Base-by-base conservation (phyloP, 768 basidiomycete species). In the Hydnomerulius pinastri region DNA sequence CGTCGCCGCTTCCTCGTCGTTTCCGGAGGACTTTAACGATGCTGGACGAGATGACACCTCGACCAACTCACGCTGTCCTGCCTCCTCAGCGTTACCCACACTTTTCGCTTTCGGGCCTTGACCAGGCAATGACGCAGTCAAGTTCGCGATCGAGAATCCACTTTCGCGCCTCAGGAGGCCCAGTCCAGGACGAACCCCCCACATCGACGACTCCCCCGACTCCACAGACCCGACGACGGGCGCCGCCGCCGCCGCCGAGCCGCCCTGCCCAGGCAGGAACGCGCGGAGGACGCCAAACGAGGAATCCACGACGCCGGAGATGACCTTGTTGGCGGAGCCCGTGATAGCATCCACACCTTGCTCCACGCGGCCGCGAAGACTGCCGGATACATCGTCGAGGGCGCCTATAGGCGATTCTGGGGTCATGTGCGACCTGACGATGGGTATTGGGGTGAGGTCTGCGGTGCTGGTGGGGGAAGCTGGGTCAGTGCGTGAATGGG, bases 271-370 rank as follows among this genome's bases (percentile, higher is more conserved):
- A 0, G 80, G 92, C 46, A 95, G 76, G 36, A 94, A 73, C 4
- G 90, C 85, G 15, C 90, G 80, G 13, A 97, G 74, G 55, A 93
- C 89, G 15, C 90, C 89, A 68, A 95, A 93, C 2, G 90, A 91
- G 0, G 91, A 83, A 64, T 96, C 93, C 41, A 96, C 87, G 45
- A 97, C 92, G 20, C 90, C 93, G 5, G 79, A 85, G 44, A 92
- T 70, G 40, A 87, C 82, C 49, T 85, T 82, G 65, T 82, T 85
- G 15, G 94, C 94, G 0, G 88, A 86, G n/a, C 83, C 90, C 0
- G 88, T 82, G 32, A 93, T 82, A 0, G 81, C 82, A 50, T 88
- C 87, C 13, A 90, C 87, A 54, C 85, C 85, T 62, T 92, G 90
- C 56, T 82, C 88, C 9, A 93, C 87, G 37, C 87, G 78, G 9